A percentile compares a stretch with the other conserved stretches of the same genome.
phyloP scores from a whole-genome alignment of 306 rosid species.

The barrel medic (Medicago truncatula) region MtrunA17r5.0-ANR NC_053045.1:35597001-35597500 shows the following conservation, averaged over 20 bases:
- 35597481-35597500: conserved; percentile 89
- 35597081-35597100: background rate
- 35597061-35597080: background rate
- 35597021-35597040: conserved; percentile 13
- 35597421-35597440: conserved; percentile 9
- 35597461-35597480: conserved; percentile 24
- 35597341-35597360: conserved; percentile 24
- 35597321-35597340: conserved; percentile 23
- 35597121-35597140: background rate
- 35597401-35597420: conserved; percentile 14
- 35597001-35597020: background rate
- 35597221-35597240: background rate
- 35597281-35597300: background rate
- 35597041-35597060: conserved; percentile 22
- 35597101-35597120: background rate
- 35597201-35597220: conserved; percentile 2
- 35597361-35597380: background rate
- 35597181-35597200: background rate
- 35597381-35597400: background rate
- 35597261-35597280: conserved; percentile 5
- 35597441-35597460: conserved; percentile 26
- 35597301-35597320: background rate
- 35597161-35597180: background rate
- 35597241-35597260: background rate
- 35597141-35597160: background rate